These are phyloP conservation scores for Epicoccum sorghinum DNA, from an alignment of 2,329 filamentous ascomycete species.

Conservation along the genomic window DNA sequence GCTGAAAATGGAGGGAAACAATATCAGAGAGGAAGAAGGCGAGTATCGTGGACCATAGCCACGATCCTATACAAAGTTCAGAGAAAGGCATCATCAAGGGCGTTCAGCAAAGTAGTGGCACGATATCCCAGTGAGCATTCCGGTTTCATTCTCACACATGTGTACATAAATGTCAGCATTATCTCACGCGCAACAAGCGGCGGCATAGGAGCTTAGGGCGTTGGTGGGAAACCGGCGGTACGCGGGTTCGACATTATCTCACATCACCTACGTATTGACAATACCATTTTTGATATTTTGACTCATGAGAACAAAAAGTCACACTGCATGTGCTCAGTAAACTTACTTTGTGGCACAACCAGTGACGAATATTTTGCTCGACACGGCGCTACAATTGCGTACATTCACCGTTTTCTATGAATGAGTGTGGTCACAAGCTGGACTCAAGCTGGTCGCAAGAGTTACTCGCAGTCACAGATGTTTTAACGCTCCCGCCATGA, in stretches of 20 bases:
- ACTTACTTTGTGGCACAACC: background rate
- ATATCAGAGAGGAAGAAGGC: slow-evolving; percentile 27
- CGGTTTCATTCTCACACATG: slow-evolving; percentile 21
- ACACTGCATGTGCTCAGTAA: background rate
- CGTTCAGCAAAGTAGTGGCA: slow-evolving; percentile 25
- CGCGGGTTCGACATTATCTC: slow-evolving; percentile 4
- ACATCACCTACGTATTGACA: slow-evolving; percentile 14
- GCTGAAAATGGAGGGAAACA: slow-evolving; percentile 60
- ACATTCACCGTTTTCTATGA: background rate
- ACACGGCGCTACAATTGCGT: no score
- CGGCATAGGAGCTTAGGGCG: slow-evolving; percentile 30
- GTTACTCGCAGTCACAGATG: no score
- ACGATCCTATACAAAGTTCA: background rate
- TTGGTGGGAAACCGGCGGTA: slow-evolving; percentile 18
- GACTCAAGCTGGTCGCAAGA: no score
- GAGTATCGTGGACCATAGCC: slow-evolving; percentile 3
- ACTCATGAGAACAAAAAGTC: background rate
- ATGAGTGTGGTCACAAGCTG: background rate
- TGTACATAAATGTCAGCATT: slow-evolving; percentile 34
- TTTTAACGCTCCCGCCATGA: no score
- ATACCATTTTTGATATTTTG: slow-evolving; percentile 2
- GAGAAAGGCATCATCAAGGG: slow-evolving; percentile 15
- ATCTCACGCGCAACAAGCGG: slow-evolving; percentile 15
- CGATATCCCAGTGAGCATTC: slow-evolving; percentile 28
- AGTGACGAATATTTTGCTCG: background rate